Base-by-base conservation (phyloP, 2,329 filamentous ascomycete genomes). In the Aspergillus sp. region DNA sequence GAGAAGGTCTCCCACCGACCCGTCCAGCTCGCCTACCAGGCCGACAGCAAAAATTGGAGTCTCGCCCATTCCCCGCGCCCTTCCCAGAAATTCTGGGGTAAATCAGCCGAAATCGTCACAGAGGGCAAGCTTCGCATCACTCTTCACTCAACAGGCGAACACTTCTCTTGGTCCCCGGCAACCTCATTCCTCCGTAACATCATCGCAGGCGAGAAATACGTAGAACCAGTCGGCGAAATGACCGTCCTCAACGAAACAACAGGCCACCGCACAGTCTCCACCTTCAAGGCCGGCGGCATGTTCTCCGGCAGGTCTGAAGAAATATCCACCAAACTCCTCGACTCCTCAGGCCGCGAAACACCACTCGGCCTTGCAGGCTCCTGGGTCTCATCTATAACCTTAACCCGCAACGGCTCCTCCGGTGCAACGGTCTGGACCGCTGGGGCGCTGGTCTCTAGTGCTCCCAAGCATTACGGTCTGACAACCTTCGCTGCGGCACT, bases 41-140 rank as follows among this genome's bases (percentile, higher is more conserved):
- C 93, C 4, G 95, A 99, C 72, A 86, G 90, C 39, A 83, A 86
- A 39, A 80, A 84, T 56, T 99, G 95, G 95, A 91, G 89, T 2
- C 88, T 96, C 60, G 83, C 90, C 1, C 95, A 98, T 71, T 90
- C 89, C 4, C 91, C 95, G 0, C 88, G 89, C 56, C 95, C 95
- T 0, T 89, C 89, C 20, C 93, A 99, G 71, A 98, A 98, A 71
- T 99, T 99, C 78, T 98, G 95, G 95, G 95, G 95, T 55, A 98
- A 98, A 79, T 93, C 89, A 54, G 91, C 91, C 3, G 95, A 99
- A 74, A 86, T 99, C 61, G 95, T 90, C 59, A 98, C 92, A 0
- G 93, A 97, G 54, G 95, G 95, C 2, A 89, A 91, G 24, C 87
- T 91, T 3, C 85, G 93, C 48, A 81, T 97, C 39, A 85, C 87